Conservation (phyloP, 2,329 filamentous ascomycete species). For the Apiospora marii region DNA sequence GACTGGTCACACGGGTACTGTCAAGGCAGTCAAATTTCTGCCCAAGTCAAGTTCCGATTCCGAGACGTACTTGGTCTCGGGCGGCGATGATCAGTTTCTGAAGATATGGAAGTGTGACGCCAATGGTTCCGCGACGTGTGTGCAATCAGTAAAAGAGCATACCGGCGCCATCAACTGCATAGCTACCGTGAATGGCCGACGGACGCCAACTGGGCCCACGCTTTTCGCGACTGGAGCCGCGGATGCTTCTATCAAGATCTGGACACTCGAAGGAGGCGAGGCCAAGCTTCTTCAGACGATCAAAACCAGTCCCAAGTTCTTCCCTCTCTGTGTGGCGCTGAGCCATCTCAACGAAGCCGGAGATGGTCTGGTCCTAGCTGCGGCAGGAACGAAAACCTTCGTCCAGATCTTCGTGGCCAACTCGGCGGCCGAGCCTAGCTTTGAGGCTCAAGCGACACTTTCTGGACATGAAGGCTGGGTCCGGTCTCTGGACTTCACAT, state of each 20-base stretch:
- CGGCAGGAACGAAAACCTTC: slow-evolving; percentile 83
- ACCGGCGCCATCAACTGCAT: slow-evolving; percentile 78
- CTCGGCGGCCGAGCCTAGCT: slow-evolving; percentile 53
- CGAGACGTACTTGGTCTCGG: slow-evolving; percentile 74
- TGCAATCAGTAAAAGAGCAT: slow-evolving; percentile 71
- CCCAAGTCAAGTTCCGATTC: slow-evolving; percentile 54
- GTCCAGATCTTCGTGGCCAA: slow-evolving; percentile 80
- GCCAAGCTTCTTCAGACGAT: slow-evolving; percentile 73
- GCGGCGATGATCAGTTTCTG: slow-evolving; percentile 81
- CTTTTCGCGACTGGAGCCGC: slow-evolving; percentile 79
- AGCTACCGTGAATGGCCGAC: slow-evolving; percentile 48
- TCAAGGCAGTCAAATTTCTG: slow-evolving; percentile 86
- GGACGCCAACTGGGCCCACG: slow-evolving; percentile 35
- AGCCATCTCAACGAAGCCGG: slow-evolving; percentile 61
- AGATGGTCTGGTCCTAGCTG: slow-evolving; percentile 73
- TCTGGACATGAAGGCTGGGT: slow-evolving; percentile 96
- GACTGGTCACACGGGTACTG: slow-evolving; percentile 77
- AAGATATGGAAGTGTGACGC: slow-evolving; percentile 69
- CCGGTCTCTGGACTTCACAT: slow-evolving; percentile 80
- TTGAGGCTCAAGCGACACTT: slow-evolving; percentile 78
- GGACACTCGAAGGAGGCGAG: slow-evolving; percentile 66
- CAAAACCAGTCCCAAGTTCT: slow-evolving; percentile 77
- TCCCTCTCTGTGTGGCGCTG: slow-evolving; percentile 81
- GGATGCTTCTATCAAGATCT: slow-evolving; percentile 76
- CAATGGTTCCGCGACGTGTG: slow-evolving; percentile 34